Conservation (phyloP, 441 rosid species). For the Kokia cookei region DNA sequence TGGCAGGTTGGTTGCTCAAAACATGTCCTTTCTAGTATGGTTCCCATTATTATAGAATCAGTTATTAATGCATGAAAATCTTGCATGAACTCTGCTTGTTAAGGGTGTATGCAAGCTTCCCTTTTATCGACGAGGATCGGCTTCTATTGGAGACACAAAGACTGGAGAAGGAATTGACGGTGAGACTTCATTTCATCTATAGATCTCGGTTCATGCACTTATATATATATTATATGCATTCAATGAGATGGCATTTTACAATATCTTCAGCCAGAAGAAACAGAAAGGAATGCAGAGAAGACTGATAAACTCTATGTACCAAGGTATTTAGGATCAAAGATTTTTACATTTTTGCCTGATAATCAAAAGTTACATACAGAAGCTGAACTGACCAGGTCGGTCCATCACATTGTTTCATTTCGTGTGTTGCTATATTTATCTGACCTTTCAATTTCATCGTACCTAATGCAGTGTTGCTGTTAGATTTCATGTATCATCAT, state of each 20-base stretch:
- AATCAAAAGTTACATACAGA: not conserved
- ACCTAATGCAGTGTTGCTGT: not conserved
- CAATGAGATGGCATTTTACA: not conserved
- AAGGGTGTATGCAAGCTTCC: constrained; percentile 26
- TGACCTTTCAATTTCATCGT: not conserved
- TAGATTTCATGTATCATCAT: not conserved
- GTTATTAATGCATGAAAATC: not conserved
- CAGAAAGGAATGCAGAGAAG: constrained; percentile 2
- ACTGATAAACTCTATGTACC: constrained; percentile 1
- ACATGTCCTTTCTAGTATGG: not conserved
- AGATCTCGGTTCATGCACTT: not conserved
- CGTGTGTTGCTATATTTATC: not conserved
- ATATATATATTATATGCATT: not conserved
- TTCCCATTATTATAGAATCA: not conserved
- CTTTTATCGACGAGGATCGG: constrained; percentile 19
- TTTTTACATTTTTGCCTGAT: not conserved
- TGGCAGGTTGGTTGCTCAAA: constrained; percentile 19
- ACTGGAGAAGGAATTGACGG: constrained; percentile 16
- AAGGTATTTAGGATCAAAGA: not conserved
- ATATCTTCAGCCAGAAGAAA: constrained; percentile 6
- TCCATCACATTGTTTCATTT: too few species aligned
- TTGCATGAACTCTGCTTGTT: not conserved
- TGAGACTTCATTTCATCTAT: not conserved
- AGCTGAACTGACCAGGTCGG: too few species aligned
- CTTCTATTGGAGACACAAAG: constrained; percentile 7